Percentiles rank a stretch among this genome's conserved stretches.
Evolutionary conservation across 2,329 filamentous ascomycete genomes (phyloP).

Genomic region (Trichoderma sp.): DNA sequence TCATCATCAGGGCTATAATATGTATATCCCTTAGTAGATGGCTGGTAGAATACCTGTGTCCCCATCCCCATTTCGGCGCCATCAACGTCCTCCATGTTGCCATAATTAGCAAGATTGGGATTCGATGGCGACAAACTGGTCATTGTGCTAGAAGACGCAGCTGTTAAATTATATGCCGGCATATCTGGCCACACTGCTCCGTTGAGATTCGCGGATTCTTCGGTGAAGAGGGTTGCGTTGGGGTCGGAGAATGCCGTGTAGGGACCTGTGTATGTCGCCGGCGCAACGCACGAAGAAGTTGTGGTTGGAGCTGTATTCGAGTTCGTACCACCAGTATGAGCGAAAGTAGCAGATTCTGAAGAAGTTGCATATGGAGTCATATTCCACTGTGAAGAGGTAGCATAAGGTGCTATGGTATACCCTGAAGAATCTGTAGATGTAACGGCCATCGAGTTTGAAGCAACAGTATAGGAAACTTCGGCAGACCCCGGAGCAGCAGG

Average conservation of each 20-base stretch:
- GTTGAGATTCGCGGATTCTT: neutral
- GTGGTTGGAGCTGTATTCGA: neutral
- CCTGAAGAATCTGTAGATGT: neutral
- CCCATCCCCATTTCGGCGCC: neutral
- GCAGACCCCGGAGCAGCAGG: neutral
- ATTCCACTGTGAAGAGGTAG: neutral
- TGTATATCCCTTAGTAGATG: neutral
- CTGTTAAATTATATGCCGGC: neutral
- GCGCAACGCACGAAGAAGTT: neutral
- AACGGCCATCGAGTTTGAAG: neutral
- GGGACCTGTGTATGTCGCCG: neutral
- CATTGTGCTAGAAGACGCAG: neutral
- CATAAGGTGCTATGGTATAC: neutral
- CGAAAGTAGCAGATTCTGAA: neutral
- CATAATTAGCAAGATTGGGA: neutral
- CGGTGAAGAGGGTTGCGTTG: neutral
- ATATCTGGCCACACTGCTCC: neutral
- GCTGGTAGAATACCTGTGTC: neutral
- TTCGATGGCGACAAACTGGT: neutral
- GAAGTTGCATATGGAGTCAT: neutral
- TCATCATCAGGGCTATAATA: neutral
- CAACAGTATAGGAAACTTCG: neutral
- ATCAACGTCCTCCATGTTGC: neutral
- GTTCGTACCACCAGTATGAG: neutral
- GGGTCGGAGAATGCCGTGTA: neutral